These are phyloP conservation scores for Hordeum vulgare DNA, from an alignment of 176 grass and related monocot genomes.

Conservation along the genomic window DNA sequence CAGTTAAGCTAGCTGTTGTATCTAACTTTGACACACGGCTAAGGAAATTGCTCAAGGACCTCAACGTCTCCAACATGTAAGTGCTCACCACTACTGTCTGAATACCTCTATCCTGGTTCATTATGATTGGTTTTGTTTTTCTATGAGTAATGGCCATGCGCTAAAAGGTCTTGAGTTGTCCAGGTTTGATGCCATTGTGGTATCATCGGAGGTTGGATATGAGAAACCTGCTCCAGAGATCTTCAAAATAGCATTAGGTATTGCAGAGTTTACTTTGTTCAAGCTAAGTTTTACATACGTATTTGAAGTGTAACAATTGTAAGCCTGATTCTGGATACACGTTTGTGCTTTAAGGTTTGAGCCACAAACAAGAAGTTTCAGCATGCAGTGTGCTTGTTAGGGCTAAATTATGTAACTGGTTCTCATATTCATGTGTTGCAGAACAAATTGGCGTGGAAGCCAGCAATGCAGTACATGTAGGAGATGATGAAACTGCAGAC, in stretches of 20 bases:
- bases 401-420: neutral
- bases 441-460: slow-evolving; percentile 64
- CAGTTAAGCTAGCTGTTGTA: slow-evolving; percentile 94
- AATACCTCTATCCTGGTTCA: neutral
- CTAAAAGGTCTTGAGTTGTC: slow-evolving; percentile 37
- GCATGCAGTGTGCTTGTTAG: neutral
- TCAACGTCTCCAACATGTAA: slow-evolving; percentile 72
- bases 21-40: slow-evolving; percentile 88
- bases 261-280: neutral
- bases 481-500: slow-evolving; percentile 82
- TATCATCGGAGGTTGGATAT: slow-evolving; percentile 85
- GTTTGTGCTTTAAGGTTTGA: neutral
- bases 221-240: slow-evolving; percentile 94
- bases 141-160: neutral
- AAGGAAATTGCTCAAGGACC: slow-evolving; percentile 65
- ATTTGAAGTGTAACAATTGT: neutral
- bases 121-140: neutral
- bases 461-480: slow-evolving; percentile 60
- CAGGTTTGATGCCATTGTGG: slow-evolving; percentile 95
- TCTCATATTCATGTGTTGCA: slow-evolving; percentile 17
- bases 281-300: neutral
- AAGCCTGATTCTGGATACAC: neutral
- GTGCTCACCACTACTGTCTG: neutral
- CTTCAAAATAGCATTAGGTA: slow-evolving; percentile 86
- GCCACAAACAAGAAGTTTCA: neutral